Evolutionary conservation across 257 asterid genomes (phyloP), one percentile per base, ranked within the genome.

Genomic region (Perilla frutescens): DNA sequence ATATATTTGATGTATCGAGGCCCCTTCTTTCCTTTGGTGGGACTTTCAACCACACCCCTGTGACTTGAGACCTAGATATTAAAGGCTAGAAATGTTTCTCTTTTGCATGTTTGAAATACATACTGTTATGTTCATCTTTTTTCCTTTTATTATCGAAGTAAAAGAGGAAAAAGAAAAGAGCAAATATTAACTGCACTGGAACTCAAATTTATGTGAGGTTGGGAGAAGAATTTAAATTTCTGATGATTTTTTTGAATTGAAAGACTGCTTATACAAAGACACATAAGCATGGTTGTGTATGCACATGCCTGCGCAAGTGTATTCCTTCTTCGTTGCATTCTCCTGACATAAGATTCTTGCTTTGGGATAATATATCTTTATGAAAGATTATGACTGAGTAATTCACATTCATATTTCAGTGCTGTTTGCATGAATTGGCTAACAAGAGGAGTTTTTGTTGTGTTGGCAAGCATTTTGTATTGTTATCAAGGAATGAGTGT

Each of bases 381-480:
- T 20, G 26, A 20, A 20, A 20, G 26, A 20, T 20, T 20, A 20
- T 20, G 26, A 20, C 26, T 20, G 26, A 20, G 26, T 20, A 20
- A 20, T 81, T 61, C 11, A n/a, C 45, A 15, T 84, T 37, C 65
- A 32, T 78, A 61, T 73, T 70, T 55, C 85, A 93, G 96, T 91
- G 98, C 68, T 93, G 96, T 11, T 77, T 89, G 26, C 98, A 89
- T 82, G 97, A 91, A 72, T 84, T 93, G 79, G 98, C 97, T 44
- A 90, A 89, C 76, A 90, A 92, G 86, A 86, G 98, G 97, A 81
- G 89, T 92, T 53, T 89, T 96, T 43, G 85, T 90, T 57, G 90
- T 90, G 84, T 77, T 92, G 80, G 91, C 96, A 26, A 92, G 90
- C 81, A 89, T 92, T 69, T 85, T 90, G 49, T 92, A 90, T 76